Conservation (phyloP, 306 rosid species). For the Vachellia collinsii region DNA sequence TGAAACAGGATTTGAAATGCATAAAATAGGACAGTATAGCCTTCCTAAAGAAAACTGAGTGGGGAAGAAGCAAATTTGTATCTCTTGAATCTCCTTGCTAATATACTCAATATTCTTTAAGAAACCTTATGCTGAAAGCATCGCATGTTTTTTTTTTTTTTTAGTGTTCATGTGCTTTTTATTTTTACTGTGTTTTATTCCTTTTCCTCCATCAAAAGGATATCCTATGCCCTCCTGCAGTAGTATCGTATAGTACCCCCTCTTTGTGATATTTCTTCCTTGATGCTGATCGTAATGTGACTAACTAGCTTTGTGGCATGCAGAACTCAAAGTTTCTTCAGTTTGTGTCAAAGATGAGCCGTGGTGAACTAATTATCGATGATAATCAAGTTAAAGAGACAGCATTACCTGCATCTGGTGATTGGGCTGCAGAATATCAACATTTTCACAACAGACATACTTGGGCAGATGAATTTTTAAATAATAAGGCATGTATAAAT, state of each 20-base stretch:
- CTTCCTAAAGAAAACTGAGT: not conserved
- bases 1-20: not conserved
- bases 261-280: not conserved
- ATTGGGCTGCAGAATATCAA: conserved; percentile 88
- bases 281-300: not conserved
- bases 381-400: conserved; percentile 87
- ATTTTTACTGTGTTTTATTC: conserved; percentile 18
- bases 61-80: not conserved
- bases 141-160: not conserved
- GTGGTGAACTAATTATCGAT: conserved; percentile 89
- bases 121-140: not conserved
- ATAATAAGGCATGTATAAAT: conserved; percentile 47
- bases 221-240: conserved; percentile 3
- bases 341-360: conserved; percentile 97
- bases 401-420: conserved; percentile 64
- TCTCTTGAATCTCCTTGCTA: not conserved
- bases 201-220: conserved; percentile 9
- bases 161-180: conserved; percentile 18
- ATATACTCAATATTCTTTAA: not conserved
- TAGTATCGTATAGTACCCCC: conserved; percentile 15
- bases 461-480: conserved; percentile 89
- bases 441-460: conserved; percentile 57
- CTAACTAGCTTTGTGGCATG: conserved; percentile 38
- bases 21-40: not conserved
- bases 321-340: conserved; percentile 97